phyloP scores from a whole-genome alignment of 179 eudicot genomes.

The Beta corolliflora region DNA sequence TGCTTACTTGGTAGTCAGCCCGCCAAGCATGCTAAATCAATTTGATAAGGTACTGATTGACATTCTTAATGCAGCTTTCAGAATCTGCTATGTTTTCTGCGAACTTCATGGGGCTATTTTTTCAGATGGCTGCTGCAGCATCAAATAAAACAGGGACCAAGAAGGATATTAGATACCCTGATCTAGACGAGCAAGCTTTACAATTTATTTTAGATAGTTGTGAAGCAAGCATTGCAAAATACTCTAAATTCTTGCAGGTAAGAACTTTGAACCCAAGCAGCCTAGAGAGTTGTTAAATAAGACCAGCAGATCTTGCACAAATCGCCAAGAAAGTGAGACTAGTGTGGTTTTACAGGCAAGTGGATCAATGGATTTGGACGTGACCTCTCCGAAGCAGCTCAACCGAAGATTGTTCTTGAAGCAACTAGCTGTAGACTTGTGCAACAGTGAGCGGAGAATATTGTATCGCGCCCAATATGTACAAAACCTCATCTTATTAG shows the following conservation, averaged over 20 bases:
- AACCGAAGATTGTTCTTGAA: constrained; percentile 81
- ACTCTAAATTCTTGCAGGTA: constrained; percentile 88
- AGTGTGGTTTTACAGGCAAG: constrained; percentile 52
- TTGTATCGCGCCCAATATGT: constrained; percentile 89
- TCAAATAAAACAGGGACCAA: constrained; percentile 60
- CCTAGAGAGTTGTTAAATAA: not conserved
- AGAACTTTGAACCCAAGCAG: not conserved
- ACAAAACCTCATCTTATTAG: constrained; percentile 14
- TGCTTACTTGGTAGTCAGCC: constrained; percentile 87
- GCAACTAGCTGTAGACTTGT: constrained; percentile 90
- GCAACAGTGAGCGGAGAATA: constrained; percentile 86
- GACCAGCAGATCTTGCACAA: not conserved
- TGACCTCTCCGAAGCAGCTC: constrained; percentile 92
- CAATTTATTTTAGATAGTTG: constrained; percentile 76
- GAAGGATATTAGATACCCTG: constrained; percentile 71
- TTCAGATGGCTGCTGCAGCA: constrained; percentile 92
- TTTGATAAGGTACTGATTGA: constrained; percentile 61
- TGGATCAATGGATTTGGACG: constrained; percentile 95
- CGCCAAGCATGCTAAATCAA: constrained; percentile 68
- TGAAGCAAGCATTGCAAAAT: constrained; percentile 83
- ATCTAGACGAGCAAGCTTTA: constrained; percentile 75
- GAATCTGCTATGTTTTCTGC: not conserved
- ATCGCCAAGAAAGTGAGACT: not conserved
- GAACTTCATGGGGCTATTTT: constrained; percentile 17
- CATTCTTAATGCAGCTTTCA: not conserved